Evolutionary conservation across 495 filamentous ascomycete species (phyloP), one percentile per base, ranked within the genome.

Genomic region (Collariella sp.): DNA sequence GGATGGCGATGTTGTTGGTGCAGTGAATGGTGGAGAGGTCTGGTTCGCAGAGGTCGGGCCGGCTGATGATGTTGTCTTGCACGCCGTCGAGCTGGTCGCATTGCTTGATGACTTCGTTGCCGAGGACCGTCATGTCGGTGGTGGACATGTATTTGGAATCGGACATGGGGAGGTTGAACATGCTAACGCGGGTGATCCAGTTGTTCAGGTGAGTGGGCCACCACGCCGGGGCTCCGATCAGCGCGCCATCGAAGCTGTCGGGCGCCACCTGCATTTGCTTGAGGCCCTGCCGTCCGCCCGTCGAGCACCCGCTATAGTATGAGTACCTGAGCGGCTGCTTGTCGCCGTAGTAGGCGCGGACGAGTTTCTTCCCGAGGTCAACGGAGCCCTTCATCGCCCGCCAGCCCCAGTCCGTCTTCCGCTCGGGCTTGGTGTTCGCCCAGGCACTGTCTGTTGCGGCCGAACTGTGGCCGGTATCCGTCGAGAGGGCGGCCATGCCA

Each of bases 71-170:
- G 19, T 76, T 79, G 54, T 87, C 84, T 6, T 67, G 61, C 0
- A 82, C 71, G 2, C 84, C 84, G 60, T 87, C 85, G 20, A 79
- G 64, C 0, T 39, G 55, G 59, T 88, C 83, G 56, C 84, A 88
- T 58, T 87, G 83, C 15, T 73, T 70, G 13, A 79, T 26, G 5
- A 86, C 42, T 16, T 83, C 77, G 54, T 79, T 76, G 0, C 71
- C 66, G 26, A 78, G 68, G 1, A 71, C 58, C 0, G 63, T 54
- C 64, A 81, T 80, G 12, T 77, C 55, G 2, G 65, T 56, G 13
- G 70, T 15, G 0, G 78, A 63, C 9, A 87, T 77, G 50, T 75
- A 79, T 16, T 72, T 72, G 0, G 72, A 61, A 4, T 71, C 73
- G 13, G 66, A 58, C 2, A 63, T 52, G 0, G 74, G 70, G 2